Conservation (phyloP, 208 protist species). For the Crithidia acanthocephali region DNA sequence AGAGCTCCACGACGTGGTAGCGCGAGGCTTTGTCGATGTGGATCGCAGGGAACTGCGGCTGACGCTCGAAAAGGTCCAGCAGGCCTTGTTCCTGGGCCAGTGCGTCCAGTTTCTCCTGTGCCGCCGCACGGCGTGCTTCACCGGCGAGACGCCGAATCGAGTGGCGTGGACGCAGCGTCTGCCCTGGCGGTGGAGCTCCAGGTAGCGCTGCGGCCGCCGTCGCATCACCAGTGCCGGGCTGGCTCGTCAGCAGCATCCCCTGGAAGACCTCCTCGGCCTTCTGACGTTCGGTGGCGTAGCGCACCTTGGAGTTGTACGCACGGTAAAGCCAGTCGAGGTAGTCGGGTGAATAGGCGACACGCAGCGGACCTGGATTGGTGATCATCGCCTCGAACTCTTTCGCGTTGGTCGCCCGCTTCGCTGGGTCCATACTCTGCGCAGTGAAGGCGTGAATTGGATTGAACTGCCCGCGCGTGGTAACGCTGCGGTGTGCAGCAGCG, state of each 20-base stretch:
- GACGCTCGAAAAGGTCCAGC: slow-evolving; percentile 84
- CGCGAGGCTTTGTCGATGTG: slow-evolving; percentile 73
- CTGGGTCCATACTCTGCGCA: slow-evolving; percentile 35
- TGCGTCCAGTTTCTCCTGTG: slow-evolving; percentile 64
- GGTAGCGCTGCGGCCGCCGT: slow-evolving; percentile 26
- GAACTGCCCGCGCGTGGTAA: slow-evolving; percentile 82
- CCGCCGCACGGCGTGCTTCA: slow-evolving; percentile 47
- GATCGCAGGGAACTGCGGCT: slow-evolving; percentile 83
- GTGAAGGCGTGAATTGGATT: slow-evolving; percentile 87
- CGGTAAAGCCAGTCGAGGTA: slow-evolving; percentile 90
- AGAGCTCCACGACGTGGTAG: slow-evolving; percentile 82
- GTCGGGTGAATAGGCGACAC: slow-evolving; percentile 78
- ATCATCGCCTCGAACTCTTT: slow-evolving; percentile 73
- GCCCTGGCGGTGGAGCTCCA: slow-evolving; percentile 47
- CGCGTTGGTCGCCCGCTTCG: slow-evolving; percentile 42
- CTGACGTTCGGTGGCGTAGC: slow-evolving; percentile 49
- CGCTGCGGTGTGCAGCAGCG: too few species aligned
- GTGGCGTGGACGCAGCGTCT: slow-evolving; percentile 60
- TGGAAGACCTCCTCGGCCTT: slow-evolving; percentile 72
- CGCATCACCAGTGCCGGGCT: slow-evolving; percentile 6
- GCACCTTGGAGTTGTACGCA: slow-evolving; percentile 69
- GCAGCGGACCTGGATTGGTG: slow-evolving; percentile 86
- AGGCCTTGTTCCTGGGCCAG: slow-evolving; percentile 61
- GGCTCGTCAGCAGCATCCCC: slow-evolving; percentile 46
- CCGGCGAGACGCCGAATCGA: slow-evolving; percentile 63